Conservation (phyloP, 106 monocot species). For the Narthecium ossifragum region DNA sequence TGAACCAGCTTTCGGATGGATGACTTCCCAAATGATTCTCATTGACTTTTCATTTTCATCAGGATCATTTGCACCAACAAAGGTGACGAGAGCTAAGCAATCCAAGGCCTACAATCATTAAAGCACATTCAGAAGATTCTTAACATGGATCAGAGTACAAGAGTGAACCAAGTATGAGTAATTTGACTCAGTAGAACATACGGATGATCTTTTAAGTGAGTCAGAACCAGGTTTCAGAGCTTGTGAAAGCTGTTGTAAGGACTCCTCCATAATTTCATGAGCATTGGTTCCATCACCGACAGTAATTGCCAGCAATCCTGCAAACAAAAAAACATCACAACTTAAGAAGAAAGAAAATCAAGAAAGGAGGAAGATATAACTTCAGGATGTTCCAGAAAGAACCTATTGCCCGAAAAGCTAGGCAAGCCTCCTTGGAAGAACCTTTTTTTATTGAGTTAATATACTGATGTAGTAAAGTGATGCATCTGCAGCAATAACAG, state of each 20-base stretch:
- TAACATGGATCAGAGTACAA: not conserved
- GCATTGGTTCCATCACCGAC: constrained; percentile 52
- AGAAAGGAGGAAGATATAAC: not conserved
- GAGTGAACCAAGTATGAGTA: too few species aligned
- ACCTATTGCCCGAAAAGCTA: constrained; percentile 92
- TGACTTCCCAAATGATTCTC: constrained; percentile 82
- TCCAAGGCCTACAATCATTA: constrained; percentile 51
- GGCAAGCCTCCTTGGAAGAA: constrained; percentile 65
- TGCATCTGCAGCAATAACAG: constrained; percentile 8
- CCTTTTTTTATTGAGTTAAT: constrained; percentile 71
- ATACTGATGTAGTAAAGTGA: constrained; percentile 33
- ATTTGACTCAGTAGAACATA: constrained; percentile 22
- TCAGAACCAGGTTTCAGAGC: constrained; percentile 60
- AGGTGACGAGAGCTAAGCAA: constrained; percentile 70
- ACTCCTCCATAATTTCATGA: constrained; percentile 82
- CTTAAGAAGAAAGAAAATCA: not conserved
- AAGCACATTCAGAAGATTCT: constrained; percentile 1
- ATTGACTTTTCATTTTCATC: constrained; percentile 81
- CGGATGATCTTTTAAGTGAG: constrained; percentile 50
- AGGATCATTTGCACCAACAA: constrained; percentile 71
- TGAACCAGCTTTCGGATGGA: constrained; percentile 72
- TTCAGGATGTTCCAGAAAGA: not conserved
- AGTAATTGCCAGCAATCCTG: constrained; percentile 79
- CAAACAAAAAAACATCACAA: constrained; percentile 11
- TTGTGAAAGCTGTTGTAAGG: constrained; percentile 58